Evolutionary conservation across 805 yeast species (phyloP).

Genomic region (Candida boidinii): DNA sequence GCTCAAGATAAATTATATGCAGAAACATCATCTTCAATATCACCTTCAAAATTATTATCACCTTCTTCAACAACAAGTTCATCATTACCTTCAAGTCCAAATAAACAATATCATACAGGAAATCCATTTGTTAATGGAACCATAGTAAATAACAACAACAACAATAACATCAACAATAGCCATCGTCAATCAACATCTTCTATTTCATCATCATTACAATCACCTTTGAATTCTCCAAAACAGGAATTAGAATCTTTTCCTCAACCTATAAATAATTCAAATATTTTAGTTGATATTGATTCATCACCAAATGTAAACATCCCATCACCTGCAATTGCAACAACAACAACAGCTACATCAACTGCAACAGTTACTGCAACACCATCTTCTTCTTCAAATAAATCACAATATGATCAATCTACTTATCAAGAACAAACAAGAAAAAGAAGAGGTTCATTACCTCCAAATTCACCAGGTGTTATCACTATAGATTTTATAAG

Average conservation of each 20-base stretch:
- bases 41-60: too few relatives aligned
- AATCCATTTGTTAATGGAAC: too few relatives aligned
- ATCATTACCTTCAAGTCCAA: too few relatives aligned
- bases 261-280: neutral
- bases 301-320: neutral
- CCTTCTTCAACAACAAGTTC: too few relatives aligned
- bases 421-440: slow-evolving; percentile 7
- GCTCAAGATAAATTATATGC: too few relatives aligned
- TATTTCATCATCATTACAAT: too few relatives aligned
- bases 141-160: too few relatives aligned
- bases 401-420: slow-evolving; percentile 1
- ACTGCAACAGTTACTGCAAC: too few relatives aligned
- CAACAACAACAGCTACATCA: neutral
- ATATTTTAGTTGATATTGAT: neutral
- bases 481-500: slow-evolving; percentile 75
- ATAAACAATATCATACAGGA: too few relatives aligned
- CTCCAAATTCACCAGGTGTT: slow-evolving; percentile 62
- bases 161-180: too few relatives aligned
- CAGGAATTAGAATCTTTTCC: neutral
- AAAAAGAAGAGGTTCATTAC: slow-evolving; percentile 44
- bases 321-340: slow-evolving; percentile 1
- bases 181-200: too few relatives aligned
- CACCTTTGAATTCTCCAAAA: neutral
- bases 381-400: slow-evolving; percentile 1
- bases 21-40: too few relatives aligned